Base-by-base conservation (phyloP, 140 eudicot species). In the Cichorium intybus region DNA sequence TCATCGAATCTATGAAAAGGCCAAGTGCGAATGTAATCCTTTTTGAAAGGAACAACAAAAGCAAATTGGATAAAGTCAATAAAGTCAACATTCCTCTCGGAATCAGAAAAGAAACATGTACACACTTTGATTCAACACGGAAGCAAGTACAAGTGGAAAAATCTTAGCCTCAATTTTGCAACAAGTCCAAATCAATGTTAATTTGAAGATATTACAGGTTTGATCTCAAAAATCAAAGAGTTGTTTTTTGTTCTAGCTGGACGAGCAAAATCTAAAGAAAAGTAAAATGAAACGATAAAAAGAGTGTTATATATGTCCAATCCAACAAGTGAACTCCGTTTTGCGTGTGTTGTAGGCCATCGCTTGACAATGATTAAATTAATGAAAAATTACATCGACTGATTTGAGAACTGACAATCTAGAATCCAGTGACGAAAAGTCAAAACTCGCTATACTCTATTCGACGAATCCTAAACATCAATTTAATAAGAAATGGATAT, bases 321-420 rank as follows among this genome's bases (percentile, higher is more conserved):
- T 24, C 11, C 9, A 20, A 9, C 16, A 21, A 29, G 64, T 33
- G 37, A 29, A 34, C 24, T 49, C 28, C 20, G 20, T 4, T 41
- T 41, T 69, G 33, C 73, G 54, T 62, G 53, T 60, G 54, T 48
- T 37, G 62, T 60, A 70, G 61, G 62, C 29, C 43, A 49, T 48
- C 54, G 15, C 26, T 60, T 60, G 69, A 60, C 76, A 16, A 33
- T 5, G 41, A 48, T 43, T 39, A 51, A 35, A 37, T 49, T 16
- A 26, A 53, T 35, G 18, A 52, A 2, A 17, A 34, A 56, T 45
- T 14, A 58, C 64, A 58, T 58, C 27, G 10, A 31, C 48, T 18
- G 22, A 58, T 31, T 53, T 51, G 51, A 50, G 0, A 37, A 21
- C 53, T 51, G 15, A 24, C 60, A 24, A 68, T 43, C 45, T 48